Percentiles rank a stretch among this genome's conserved stretches.
Evolutionary conservation across 1,284 basidiomycete species (phyloP).

Genomic region (Ganoderma multipileum): DNA sequence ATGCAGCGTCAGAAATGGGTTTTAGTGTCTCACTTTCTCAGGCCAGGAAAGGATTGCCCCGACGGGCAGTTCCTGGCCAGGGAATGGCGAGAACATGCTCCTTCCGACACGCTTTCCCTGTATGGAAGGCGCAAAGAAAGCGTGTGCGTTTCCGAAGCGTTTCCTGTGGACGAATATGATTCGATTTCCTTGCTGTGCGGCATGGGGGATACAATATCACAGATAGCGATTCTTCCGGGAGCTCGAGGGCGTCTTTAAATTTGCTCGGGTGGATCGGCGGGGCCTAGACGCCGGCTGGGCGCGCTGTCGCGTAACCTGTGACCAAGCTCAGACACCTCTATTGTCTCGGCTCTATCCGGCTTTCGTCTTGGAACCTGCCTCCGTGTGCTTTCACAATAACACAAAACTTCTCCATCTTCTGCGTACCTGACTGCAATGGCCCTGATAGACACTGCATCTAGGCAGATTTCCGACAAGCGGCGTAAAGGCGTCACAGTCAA

Average conservation of each 20-base stretch:
- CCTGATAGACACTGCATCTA: neutral
- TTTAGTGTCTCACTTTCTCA: neutral
- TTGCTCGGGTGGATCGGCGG: neutral
- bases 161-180: neutral
- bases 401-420: conserved; percentile 15
- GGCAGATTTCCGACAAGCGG: conserved; percentile 5
- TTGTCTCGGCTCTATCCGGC: conserved; percentile 23
- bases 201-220: neutral
- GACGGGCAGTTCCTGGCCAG: neutral
- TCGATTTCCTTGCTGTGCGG: neutral
- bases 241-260: neutral
- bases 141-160: neutral
- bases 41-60: neutral
- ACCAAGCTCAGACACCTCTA: conserved; percentile 15
- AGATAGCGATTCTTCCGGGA: neutral
- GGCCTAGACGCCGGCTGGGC: neutral
- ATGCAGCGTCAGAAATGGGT: neutral
- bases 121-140: neutral
- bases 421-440: conserved; percentile 7
- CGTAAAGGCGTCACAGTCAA: neutral
- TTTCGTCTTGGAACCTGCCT: conserved; percentile 15
- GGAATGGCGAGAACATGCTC: neutral
- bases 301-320: conserved; percentile 11
- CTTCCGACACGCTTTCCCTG: neutral
- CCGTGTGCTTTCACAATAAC: conserved; percentile 29